Conservation (phyloP, 164 flowering plant genomes). For the Cinnamomum chago region DNA sequence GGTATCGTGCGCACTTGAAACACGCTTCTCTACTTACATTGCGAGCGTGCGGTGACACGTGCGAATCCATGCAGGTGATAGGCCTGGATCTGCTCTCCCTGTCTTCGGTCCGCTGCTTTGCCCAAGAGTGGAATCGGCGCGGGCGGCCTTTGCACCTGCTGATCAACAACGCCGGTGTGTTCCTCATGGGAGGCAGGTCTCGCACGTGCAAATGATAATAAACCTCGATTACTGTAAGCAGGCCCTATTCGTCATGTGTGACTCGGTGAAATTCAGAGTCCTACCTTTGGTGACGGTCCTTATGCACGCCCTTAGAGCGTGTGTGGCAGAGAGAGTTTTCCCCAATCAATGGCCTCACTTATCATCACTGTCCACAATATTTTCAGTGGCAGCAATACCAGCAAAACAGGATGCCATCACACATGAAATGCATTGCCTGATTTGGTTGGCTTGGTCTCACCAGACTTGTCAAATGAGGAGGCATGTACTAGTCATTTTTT, state of each 20-base stretch:
- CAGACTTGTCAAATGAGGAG: no score
- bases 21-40: background rate
- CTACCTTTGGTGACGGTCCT: no score
- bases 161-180: slow-evolving; percentile 36
- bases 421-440: no score
- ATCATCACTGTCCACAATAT: no score
- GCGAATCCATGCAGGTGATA: slow-evolving; percentile 21
- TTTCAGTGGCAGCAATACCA: no score
- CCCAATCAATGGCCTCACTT: no score
- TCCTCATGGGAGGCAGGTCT: slow-evolving; percentile 19
- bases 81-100: slow-evolving; percentile 32
- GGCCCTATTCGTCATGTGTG: background rate
- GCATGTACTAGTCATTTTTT: no score
- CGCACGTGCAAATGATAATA: slow-evolving; percentile 1
- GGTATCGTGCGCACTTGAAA: slow-evolving; percentile 11
- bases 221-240: background rate
- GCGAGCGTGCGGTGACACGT: background rate
- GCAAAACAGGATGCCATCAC: no score
- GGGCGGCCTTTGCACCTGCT: slow-evolving; percentile 27
- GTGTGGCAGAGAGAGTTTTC: no score
- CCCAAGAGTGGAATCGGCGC: slow-evolving; percentile 24
- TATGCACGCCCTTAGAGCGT: no score
- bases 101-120: slow-evolving; percentile 27
- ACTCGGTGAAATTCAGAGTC: no score
- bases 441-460: no score